Base-by-base conservation (phyloP, 2,329 filamentous ascomycete genomes). In the Myrmaecium sp. region DNA sequence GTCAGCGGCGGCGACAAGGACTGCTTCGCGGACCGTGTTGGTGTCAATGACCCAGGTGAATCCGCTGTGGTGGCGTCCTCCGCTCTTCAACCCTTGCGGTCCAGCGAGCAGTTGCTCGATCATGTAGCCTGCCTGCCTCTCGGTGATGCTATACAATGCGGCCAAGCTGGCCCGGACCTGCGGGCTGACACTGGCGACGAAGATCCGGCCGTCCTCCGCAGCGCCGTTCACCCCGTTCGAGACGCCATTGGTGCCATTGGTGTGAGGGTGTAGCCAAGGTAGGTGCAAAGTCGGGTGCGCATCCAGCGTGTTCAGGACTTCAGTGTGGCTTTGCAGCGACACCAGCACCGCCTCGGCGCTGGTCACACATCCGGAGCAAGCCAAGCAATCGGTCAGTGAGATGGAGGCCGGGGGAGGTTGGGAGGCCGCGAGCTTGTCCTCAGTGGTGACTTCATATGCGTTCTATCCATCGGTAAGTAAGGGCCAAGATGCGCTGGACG, bases 321-420 rank as follows among this genome's bases (percentile, higher is more conserved):
- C 89, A 19, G 74, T 70, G 52, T 98, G 89, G 38, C 81, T 92
- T 54, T 98, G 89, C 29, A 98, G 57, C 31, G 80, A 89, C 27
- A 98, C 83, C 21, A 98, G 69, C n/a, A 98, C 81, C 10, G 89
- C 89, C 57, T 98, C 89, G 24, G 89, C 89, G 5, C 84, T 93
- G 12, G 89, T 98, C 27, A 98, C 89, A 51, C 89, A 98, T 28
- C 89, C 89, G 6, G 89, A 94, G 54, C 89, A 98, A 27, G 89
- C 89, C 26, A 98, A 74, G 46, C 89, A 98, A 54, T 98, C 89
- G 5, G 89, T 95, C 33, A 98, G 69, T 25, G 84, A 94, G 41
- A 98, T 95, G 47, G 92, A 74, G 5, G 86, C 84, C 1, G 84
- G 80, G 3, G 72, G 65, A 28, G 67, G 64, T 34, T 71, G 57